Evolutionary conservation across 805 yeast species (phyloP).

Genomic region (Candida peoriensis): DNA sequence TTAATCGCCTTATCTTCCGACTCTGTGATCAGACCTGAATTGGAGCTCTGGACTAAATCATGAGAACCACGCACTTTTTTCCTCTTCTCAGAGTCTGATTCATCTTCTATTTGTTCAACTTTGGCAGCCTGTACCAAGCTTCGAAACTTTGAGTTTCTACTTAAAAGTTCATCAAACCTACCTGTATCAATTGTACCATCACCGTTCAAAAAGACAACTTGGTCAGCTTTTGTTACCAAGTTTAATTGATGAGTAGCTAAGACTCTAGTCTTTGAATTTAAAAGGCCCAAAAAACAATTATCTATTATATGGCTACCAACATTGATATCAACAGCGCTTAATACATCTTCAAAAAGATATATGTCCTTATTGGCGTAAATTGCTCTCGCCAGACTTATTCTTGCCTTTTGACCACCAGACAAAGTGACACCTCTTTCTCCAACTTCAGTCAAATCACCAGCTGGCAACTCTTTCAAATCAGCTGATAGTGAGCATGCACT

Average conservation of each 20-base stretch:
- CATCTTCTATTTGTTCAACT: not conserved
- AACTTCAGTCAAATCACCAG: conserved; percentile 72
- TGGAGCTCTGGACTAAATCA: conserved; percentile 10
- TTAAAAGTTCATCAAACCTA: conserved; percentile 46
- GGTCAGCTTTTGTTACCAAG: conserved; percentile 60
- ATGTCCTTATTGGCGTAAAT: conserved; percentile 59
- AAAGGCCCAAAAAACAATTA: conserved; percentile 53
- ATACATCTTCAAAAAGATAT: conserved; percentile 56
- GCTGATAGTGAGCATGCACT: conserved; percentile 56
- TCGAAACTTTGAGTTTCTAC: conserved; percentile 38
- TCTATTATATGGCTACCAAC: conserved; percentile 74
- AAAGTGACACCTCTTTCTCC: conserved; percentile 82
- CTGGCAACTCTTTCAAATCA: conserved; percentile 61
- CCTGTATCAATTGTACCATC: conserved; percentile 65
- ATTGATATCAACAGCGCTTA: conserved; percentile 71
- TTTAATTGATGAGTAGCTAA: conserved; percentile 82
- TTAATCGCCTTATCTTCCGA: conserved; percentile 35
- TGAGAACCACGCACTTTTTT: not conserved
- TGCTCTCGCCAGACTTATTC: conserved; percentile 64
- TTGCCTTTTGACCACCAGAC: conserved; percentile 70
- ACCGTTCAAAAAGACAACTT: conserved; percentile 54
- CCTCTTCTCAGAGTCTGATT: not conserved
- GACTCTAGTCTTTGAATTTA: conserved; percentile 56
- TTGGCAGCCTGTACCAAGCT: conserved; percentile 1
- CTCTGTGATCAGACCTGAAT: no score